Conservation (phyloP, 2,329 filamentous ascomycete genomes). For the Pseudogymnoascus sp. region DNA sequence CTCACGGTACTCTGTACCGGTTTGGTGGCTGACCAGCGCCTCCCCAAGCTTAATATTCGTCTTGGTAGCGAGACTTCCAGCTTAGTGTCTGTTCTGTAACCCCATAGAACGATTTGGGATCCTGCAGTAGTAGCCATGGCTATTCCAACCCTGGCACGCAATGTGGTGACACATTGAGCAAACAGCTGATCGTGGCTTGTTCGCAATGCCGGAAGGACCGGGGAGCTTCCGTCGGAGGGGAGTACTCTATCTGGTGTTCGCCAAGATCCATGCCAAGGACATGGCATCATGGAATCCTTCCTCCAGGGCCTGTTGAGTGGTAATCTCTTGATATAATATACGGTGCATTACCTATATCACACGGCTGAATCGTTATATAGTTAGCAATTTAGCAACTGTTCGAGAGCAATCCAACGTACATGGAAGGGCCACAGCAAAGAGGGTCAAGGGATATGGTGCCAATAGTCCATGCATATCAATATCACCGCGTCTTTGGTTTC, state of each 20-base stretch:
- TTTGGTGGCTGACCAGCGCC: neutral
- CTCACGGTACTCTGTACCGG: neutral
- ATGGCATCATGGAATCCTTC: slow-evolving; percentile 8
- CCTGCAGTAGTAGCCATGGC: neutral
- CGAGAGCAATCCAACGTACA: neutral
- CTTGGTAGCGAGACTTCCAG: neutral
- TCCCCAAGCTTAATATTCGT: neutral
- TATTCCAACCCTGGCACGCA: slow-evolving; percentile 3
- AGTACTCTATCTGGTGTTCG: slow-evolving; percentile 1
- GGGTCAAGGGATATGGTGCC: neutral
- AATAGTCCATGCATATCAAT: slow-evolving; percentile 1
- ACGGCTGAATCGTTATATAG: neutral
- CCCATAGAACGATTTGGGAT: neutral
- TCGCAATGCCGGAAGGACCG: neutral
- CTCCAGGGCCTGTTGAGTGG: neutral
- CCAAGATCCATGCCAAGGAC: neutral
- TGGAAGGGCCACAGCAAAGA: neutral
- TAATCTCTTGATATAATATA: slow-evolving; percentile 7
- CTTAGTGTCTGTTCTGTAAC: neutral
- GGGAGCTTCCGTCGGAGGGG: neutral
- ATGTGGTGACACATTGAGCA: slow-evolving; percentile 1
- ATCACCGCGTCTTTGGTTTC: slow-evolving; percentile 44
- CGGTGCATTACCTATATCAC: neutral
- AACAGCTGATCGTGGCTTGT: neutral
- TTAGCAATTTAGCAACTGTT: neutral